phyloP scores from a whole-genome alignment of 2,329 filamentous ascomycete genomes.

The Camillea tinctor region DNA sequence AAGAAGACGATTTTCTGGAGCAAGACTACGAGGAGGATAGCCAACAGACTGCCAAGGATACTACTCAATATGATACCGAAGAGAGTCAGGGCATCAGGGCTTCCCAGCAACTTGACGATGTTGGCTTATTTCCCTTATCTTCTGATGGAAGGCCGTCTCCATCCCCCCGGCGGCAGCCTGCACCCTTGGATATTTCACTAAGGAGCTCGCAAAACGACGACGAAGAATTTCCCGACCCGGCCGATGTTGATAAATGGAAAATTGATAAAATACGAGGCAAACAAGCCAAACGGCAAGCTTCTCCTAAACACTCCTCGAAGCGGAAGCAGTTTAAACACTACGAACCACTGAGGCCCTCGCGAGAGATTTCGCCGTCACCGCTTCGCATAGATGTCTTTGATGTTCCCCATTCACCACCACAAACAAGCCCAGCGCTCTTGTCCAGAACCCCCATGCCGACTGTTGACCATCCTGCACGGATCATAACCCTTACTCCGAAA shows the following conservation, averaged over 20 bases:
- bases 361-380: conserved; percentile 13
- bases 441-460: conserved; percentile 19
- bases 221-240: conserved; percentile 31
- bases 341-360: conserved; percentile 7
- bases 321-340: conserved; percentile 22
- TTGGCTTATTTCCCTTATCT: conserved; percentile 19
- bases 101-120: conserved; percentile 14
- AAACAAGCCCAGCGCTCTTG: conserved; percentile 36
- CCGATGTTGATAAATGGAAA: conserved; percentile 31
- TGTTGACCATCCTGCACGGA: conserved; percentile 8
- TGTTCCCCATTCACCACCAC: conserved; percentile 39
- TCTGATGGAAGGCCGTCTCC: conserved; percentile 14
- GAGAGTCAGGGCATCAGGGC: conserved; percentile 34
- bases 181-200: conserved; percentile 4
- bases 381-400: conserved; percentile 33
- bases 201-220: conserved; percentile 31
- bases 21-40: conserved; percentile 53
- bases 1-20: conserved; percentile 47
- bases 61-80: conserved; percentile 30
- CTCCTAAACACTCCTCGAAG: conserved; percentile 27
- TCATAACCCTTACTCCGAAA: conserved; percentile 27
- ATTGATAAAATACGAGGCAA: conserved; percentile 6
- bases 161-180: conserved; percentile 6
- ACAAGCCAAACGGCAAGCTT: conserved; percentile 25
- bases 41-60: conserved; percentile 38